Evolutionary conservation across 192 early-diverging fungal genomes (phyloP), one percentile per base, ranked within the genome.

Genomic region (Linnemannia elongata): DNA sequence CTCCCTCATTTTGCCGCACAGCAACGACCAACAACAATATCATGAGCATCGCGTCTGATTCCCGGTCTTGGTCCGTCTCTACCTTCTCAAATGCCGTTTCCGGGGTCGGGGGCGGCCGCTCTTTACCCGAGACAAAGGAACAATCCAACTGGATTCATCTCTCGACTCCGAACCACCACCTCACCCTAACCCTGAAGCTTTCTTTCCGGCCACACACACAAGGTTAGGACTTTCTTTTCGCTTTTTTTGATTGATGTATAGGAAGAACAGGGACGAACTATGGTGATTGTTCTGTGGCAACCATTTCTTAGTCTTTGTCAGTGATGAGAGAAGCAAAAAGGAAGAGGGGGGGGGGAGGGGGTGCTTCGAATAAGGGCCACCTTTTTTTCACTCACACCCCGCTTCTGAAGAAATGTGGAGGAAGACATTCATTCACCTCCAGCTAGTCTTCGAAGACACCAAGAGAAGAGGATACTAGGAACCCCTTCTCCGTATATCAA

Each of bases 71-170:
- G 27, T 30, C 72, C 27, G 5, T 42, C 18, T 71, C 39, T 24
- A 41, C 69, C 5, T 8, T 18, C 39, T 7, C 69, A 24, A 24
- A 18, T 15, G 6, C 38, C 18, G 39, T 41, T 20, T 20, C 20
- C 39, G 7, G 33, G 1, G 66, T 15, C 33, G 66, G 60, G 9
- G 22, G 20, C 72, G 72, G 72, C 27, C 75, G 30, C 33, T 44
- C 57, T 76, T 52, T 63, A 27, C 22, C 75, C 75, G 75, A 76
- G 57, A 76, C 76, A 78, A 78, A 78, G 66, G 76, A 78, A 49
- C 76, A 47, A 38, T 78, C 76, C 45, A 47, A n/a, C 35, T 78
- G 76, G 76, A 49, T 63, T 52, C 76, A 78, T 30, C n/a, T 78
- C 41, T 47, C 76, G 7, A 33, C 76, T 22, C 76, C 63, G 42